Evolutionary conservation across 345 rosid genomes (phyloP), one percentile per base, ranked within the genome.

Genomic region (Acer saccharum): DNA sequence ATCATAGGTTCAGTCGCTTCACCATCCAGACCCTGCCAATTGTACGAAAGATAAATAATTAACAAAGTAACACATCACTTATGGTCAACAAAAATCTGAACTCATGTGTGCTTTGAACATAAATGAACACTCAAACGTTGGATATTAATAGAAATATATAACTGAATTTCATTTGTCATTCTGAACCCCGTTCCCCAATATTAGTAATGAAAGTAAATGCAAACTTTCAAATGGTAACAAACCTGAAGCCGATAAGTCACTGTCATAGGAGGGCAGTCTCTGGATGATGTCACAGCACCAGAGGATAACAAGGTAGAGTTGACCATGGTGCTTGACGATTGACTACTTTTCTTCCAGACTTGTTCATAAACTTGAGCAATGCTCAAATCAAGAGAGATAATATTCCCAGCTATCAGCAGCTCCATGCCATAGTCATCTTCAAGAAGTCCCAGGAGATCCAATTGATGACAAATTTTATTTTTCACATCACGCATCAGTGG

Each of bases 1-100:
- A 96, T 94, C 99, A 96, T 96, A 75, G 98, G 99, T 73, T 96
- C 99, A 57, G 99, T 96, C 71, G 98, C 99, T 91, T 96, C 99
- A 81, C 99, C 99, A 85, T 96, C 99, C 71, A 94, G 85, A 61
- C 99, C 99, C 99, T 94, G 87, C 68, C 54, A 79, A 80, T 69
- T 76, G 74, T 69, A 64, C 6, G 29, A 41, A 77, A 57, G 11
- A 81, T 16, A 78, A 73, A 68, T 18, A 32, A 52, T 58, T 50
- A 61, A 76, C 12, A 13, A 71, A 48, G 25, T 52, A 58, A 64
- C 8, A 20, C 60, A 70, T 29, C 77, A 41, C 70, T 71, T 68
- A 18, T 50, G n/a, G 21, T 62, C 62, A 58, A 70, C 48, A 60
- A 35, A 76, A 12, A 58, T 46, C 32, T 6, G 32, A 54, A 55